These are phyloP conservation scores for Globisporangium echinulatum DNA, from an alignment of 352 stramenopile genomes.

Conservation along the genomic window DNA sequence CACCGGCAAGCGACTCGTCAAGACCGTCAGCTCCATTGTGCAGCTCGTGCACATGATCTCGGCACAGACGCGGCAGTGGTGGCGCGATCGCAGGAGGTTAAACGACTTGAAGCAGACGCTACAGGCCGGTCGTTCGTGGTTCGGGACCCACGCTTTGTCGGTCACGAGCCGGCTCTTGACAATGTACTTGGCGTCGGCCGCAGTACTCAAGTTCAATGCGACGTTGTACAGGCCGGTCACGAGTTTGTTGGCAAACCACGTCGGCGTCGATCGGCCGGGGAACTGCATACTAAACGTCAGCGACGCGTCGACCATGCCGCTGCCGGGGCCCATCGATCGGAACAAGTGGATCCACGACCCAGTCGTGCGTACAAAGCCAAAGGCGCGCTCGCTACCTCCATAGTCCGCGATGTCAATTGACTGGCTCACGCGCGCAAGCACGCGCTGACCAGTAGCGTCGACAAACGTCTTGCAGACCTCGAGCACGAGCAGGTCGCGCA, in stretches of 20 bases:
- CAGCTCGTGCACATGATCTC: conserved; percentile 78
- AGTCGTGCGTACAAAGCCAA: conserved; percentile 53
- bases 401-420: conserved; percentile 48
- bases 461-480: conserved; percentile 57
- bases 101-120: conserved; percentile 79
- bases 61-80: conserved; percentile 77
- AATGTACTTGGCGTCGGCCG: conserved; percentile 60
- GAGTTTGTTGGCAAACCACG: conserved; percentile 65
- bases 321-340: conserved; percentile 42
- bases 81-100: conserved; percentile 57
- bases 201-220: conserved; percentile 30
- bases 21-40: conserved; percentile 57
- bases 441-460: conserved; percentile 46
- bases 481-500: conserved; percentile 49
- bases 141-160: conserved; percentile 63
- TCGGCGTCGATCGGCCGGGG: conserved; percentile 28
- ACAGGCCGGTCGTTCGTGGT: conserved; percentile 58
- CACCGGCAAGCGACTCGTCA: conserved; percentile 44
- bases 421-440: conserved; percentile 56
- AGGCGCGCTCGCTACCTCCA: conserved; percentile 38
- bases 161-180: conserved; percentile 48
- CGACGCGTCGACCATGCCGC: conserved; percentile 32
- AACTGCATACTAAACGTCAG: conserved; percentile 20
- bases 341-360: conserved; percentile 53
- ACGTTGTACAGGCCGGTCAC: conserved; percentile 35